Percentiles rank a stretch among this genome's conserved stretches.
Evolutionary conservation across 495 filamentous ascomycete genomes (phyloP).

Genomic region (Daldinia loculata): DNA sequence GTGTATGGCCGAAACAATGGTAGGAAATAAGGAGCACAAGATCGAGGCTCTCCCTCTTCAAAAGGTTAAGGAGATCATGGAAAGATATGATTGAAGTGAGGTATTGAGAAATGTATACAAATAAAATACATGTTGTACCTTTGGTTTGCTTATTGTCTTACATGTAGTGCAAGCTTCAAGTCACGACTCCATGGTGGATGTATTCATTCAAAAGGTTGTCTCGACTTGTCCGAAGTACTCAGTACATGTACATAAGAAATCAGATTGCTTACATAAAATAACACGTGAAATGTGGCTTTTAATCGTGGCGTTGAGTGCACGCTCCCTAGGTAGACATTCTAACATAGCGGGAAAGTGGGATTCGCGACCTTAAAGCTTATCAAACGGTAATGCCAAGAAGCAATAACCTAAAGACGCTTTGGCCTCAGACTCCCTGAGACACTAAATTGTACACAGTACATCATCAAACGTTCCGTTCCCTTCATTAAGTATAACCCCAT

Average conservation of each 20-base stretch:
- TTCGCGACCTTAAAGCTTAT: slow-evolving; percentile 4
- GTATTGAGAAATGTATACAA: not conserved
- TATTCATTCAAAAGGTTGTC: too few species aligned
- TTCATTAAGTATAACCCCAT: slow-evolving; percentile 8
- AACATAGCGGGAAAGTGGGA: slow-evolving; percentile 4
- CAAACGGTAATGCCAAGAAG: slow-evolving; percentile 30
- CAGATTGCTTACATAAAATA: not conserved
- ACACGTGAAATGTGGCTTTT: not conserved
- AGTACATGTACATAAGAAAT: not conserved
- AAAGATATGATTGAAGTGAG: slow-evolving; percentile 45
- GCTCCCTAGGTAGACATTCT: not conserved
- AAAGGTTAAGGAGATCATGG: slow-evolving; percentile 58
- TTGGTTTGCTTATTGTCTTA: not conserved
- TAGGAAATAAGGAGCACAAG: slow-evolving; percentile 48
- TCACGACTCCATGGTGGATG: too few species aligned
- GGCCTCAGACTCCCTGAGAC: slow-evolving; percentile 42
- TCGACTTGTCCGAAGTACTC: too few species aligned
- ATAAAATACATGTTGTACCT: not conserved
- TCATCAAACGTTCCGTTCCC: slow-evolving; percentile 30
- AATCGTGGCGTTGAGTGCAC: not conserved
- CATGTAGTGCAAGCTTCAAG: too few species aligned
- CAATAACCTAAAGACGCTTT: slow-evolving; percentile 26
- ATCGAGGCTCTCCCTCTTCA: slow-evolving; percentile 58
- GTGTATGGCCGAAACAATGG: slow-evolving; percentile 59
- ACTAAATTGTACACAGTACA: slow-evolving; percentile 25